These are phyloP conservation scores for Saccharomycopsis hybrid DNA, from an alignment of 1,139 yeast genomes.

Conservation along the genomic window DNA sequence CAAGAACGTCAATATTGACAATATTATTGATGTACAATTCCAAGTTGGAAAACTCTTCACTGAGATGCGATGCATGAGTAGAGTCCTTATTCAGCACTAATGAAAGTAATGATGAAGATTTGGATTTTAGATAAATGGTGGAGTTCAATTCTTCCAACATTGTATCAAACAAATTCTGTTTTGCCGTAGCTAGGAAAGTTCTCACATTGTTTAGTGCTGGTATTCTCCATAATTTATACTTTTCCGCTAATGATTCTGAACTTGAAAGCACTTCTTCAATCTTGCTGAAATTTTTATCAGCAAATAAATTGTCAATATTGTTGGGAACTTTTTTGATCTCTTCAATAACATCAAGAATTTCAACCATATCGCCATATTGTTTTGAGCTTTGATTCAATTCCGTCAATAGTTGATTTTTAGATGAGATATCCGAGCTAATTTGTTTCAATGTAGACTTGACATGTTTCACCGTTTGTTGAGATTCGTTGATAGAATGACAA, in stretches of 20 bases:
- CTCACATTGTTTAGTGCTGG: slow-evolving; percentile 54
- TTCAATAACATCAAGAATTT: slow-evolving; percentile 64
- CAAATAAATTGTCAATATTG: slow-evolving; percentile 55
- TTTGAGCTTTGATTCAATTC: slow-evolving; percentile 62
- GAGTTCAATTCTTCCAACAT: slow-evolving; percentile 71
- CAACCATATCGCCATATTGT: slow-evolving; percentile 63
- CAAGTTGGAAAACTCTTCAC: slow-evolving; percentile 37
- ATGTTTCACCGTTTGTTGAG: slow-evolving; percentile 47
- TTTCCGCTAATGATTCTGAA: slow-evolving; percentile 52
- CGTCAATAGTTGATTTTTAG: slow-evolving; percentile 47
- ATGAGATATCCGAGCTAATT: slow-evolving; percentile 47
- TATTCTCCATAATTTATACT: slow-evolving; percentile 55
- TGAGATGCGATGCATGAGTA: slow-evolving; percentile 12
- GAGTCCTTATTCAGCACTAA: slow-evolving; percentile 18
- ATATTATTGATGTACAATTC: slow-evolving; percentile 52
- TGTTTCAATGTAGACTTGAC: slow-evolving; percentile 45
- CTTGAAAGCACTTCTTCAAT: slow-evolving; percentile 59
- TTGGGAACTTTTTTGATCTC: slow-evolving; percentile 54
- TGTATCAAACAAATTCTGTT: slow-evolving; percentile 60
- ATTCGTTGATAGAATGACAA: slow-evolving; percentile 47
- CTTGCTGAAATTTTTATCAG: slow-evolving; percentile 60
- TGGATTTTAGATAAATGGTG: slow-evolving; percentile 59
- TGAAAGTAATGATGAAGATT: slow-evolving; percentile 24
- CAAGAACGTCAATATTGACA: slow-evolving; percentile 51
- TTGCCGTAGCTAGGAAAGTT: slow-evolving; percentile 55